A percentile compares a stretch with the other conserved stretches of the same genome.
phyloP scores from a whole-genome alignment of 305 asterid species.

The Euphrasia arctica region DNA sequence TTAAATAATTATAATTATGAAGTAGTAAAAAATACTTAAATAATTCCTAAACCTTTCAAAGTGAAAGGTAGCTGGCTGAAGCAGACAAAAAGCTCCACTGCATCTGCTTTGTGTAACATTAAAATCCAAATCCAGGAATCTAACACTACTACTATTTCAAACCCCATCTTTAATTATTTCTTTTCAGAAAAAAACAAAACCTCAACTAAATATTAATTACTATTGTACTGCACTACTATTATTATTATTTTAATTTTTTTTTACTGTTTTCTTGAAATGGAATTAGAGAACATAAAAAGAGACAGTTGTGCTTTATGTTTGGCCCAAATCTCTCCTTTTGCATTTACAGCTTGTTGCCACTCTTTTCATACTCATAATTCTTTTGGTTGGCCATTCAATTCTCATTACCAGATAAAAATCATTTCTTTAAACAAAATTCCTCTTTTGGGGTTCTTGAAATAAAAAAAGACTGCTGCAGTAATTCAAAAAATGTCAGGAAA shows the following conservation, averaged over 20 bases:
- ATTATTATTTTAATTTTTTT: background rate
- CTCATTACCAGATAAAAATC: too few species aligned
- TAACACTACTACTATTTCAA: too few species aligned
- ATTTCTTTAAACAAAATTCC: conserved; percentile 32
- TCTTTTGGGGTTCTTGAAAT: conserved; percentile 36
- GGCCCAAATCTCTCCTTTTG: conserved; percentile 34
- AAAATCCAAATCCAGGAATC: conserved; percentile 4
- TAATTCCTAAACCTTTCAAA: background rate
- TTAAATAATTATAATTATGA: too few species aligned
- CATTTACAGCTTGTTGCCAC: conserved; percentile 37
- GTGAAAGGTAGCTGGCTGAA: too few species aligned
- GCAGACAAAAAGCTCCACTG: background rate
- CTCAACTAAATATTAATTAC: conserved; percentile 18
- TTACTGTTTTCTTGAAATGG: conserved; percentile 36
- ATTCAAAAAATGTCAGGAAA: conserved; percentile 23
- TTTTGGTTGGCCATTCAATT: too few species aligned
- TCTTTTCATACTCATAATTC: conserved; percentile 26
- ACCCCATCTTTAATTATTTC: background rate
- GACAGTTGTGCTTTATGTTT: conserved; percentile 35
- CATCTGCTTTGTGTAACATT: conserved; percentile 4
- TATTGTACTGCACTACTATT: too few species aligned
- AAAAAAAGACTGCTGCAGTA: conserved; percentile 34
- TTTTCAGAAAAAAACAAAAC: background rate
- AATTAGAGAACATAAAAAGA: conserved; percentile 33
- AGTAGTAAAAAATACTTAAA: too few species aligned